Evolutionary conservation across 2,329 filamentous ascomycete species (phyloP), one percentile per base, ranked within the genome.

Genomic region (Fusarium sterilihyphosum): DNA sequence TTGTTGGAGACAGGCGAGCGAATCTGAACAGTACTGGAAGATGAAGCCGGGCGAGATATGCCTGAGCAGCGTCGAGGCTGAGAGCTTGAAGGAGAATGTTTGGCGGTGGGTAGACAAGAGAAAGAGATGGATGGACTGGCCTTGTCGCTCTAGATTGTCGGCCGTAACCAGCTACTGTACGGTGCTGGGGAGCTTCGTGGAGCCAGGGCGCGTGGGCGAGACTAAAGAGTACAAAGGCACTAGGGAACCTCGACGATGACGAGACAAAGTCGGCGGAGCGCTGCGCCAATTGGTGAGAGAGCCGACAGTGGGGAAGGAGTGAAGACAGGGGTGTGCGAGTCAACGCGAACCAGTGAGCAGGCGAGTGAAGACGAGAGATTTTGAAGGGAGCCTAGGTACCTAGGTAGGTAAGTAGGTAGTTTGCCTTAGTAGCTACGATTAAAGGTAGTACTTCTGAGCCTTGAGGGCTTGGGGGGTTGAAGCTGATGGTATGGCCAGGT

Each of bases 241-340:
- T 66, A 77, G 64, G 70, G 70, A 66, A 63, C 73, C 77, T 78
- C 73, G 76, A 77, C 73, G 70, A 78, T 78, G 75, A 78, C 77
- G 77, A 78, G 77, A 78, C 73, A 78, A 73, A 74, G 67, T 62
- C 58, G 70, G 72, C 72, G 65, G 64, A 69, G 62, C 57, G 65
- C 76, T 65, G 75, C 61, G 75, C 72, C 77, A 78, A 78, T 78
- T 78, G 76, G 76, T 58, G 76, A 63, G 54, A 67, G 68, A 73
- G 56, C 67, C 73, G 62, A 70, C 65, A 53, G 76, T 78, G 76
- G 76, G 50, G 76, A 67, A 66, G 53, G 63, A 61, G 61, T 61
- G 67, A 61, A 56, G 63, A 63, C 76, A 78, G 71, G 76, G 76
- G 75, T 73, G 76, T 76, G 68, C 33, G 69, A 64, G 56, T 58